phyloP scores from a whole-genome alignment of 2,329 filamentous ascomycete genomes.

The Cercospora sesami region DNA sequence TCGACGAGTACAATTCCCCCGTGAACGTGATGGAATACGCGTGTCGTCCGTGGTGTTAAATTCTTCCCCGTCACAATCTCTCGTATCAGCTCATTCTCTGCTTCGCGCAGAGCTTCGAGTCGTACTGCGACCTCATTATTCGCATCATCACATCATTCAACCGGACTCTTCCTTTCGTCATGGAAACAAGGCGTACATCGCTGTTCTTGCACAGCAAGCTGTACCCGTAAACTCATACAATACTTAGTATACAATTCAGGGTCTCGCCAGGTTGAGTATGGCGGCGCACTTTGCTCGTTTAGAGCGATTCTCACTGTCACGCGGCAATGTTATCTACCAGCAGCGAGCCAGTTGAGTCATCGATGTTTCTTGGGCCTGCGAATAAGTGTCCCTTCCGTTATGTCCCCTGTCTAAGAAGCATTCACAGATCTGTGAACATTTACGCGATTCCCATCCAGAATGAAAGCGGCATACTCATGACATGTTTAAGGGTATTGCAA shows the following conservation, averaged over 20 bases:
- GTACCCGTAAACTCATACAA: background rate
- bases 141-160: background rate
- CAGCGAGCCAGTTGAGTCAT: background rate
- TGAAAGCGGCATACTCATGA: background rate
- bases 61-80: background rate
- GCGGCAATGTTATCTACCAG: background rate
- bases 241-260: background rate
- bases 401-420: background rate
- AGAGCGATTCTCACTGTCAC: background rate
- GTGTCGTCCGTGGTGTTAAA: background rate
- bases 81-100: background rate
- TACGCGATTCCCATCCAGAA: background rate
- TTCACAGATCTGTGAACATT: background rate
- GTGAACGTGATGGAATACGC: background rate
- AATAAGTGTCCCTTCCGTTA: background rate
- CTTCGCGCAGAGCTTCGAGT: background rate
- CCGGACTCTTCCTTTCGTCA: background rate
- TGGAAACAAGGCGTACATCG: background rate
- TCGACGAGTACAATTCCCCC: background rate
- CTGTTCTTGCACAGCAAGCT: background rate
- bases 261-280: background rate
- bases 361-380: background rate
- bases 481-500: background rate
- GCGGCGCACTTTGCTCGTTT: background rate
- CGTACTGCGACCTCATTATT: background rate